phyloP scores from a whole-genome alignment of 805 yeast species.

The Lachancea sp. region DNA sequence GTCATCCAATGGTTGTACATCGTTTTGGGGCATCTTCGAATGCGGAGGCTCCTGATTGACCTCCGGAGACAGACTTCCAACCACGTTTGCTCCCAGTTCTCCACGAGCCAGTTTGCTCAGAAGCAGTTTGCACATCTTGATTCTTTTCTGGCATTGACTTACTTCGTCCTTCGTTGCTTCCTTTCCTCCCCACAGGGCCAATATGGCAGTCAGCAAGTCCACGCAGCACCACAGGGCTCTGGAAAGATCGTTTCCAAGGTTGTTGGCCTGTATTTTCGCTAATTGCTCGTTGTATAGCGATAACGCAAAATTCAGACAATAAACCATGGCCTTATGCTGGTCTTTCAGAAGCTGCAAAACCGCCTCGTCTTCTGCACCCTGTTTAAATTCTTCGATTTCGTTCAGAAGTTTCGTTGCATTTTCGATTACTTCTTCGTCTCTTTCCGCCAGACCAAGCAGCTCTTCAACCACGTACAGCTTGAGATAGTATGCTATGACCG shows the following conservation, averaged over 20 bases:
- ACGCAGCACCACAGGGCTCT: conserved; percentile 31
- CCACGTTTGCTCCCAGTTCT: conserved; percentile 11
- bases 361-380: conserved; percentile 33
- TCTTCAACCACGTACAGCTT: conserved; percentile 64
- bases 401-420: conserved; percentile 62
- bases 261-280: conserved; percentile 42
- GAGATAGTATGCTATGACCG: conserved; percentile 28
- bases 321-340: conserved; percentile 49
- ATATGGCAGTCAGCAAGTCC: conserved; percentile 20
- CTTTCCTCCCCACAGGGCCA: conserved; percentile 22
- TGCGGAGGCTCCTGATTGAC: neutral
- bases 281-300: conserved; percentile 47
- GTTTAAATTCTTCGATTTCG: conserved; percentile 56
- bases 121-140: conserved; percentile 27
- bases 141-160: conserved; percentile 16
- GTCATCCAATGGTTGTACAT: neutral
- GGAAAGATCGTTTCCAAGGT: conserved; percentile 33
- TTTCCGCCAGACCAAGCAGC: conserved; percentile 57
- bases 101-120: conserved; percentile 24
- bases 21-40: neutral
- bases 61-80: conserved; percentile 4
- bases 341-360: conserved; percentile 44
- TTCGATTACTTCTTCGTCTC: conserved; percentile 47
- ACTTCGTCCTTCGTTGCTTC: conserved; percentile 8
- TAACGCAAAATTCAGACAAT: conserved; percentile 52